Base-by-base conservation (phyloP, 1,284 basidiomycete species). In the Cutaneotrichosporon arboriforme region DNA sequence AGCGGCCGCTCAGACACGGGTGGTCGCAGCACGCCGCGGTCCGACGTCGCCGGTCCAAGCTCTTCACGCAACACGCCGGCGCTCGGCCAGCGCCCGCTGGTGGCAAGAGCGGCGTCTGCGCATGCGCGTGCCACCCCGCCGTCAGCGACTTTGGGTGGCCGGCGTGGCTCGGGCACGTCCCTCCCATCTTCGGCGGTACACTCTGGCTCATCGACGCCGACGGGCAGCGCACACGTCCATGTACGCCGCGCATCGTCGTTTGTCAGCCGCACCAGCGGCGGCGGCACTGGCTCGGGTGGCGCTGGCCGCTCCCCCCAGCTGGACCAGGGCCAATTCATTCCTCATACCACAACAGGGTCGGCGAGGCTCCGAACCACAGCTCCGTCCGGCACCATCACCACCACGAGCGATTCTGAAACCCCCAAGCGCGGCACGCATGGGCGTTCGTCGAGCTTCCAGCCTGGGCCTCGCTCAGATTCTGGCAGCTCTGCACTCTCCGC, bases 401-500 rank as follows among this genome's bases (percentile, higher is more conserved):
- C 33, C 18, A 18, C 43, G 4, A 45, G 33, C 18, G 43, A 35
- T 18, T 45, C 43, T 9, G 43, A 45, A 17, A 33, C 33, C 12
- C 43, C 12, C 3, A 7, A 5, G 17, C 43, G 43, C 17, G 31
- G 31, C 7, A 33, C 15, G 14, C 43, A 45, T 35, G 43, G 33
- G 12, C 43, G 43, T 5, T 21, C 43, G 4, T 17, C 31, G 5
- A 35, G 31, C 13, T 45, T 45, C 31, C 33, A 33, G 14, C 33
- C 43, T 45, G 43, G 33, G 3, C 43, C 43, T 21, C 43, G 43
- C 26, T 45, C 43, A n/a, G 43, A 45, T 33, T 45, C 43, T 31
- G 34, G 43, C 33, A 45, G 34, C 33, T 45, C 43, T 34, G 31
- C 33, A 45, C 43, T 45, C 9, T 45, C 43, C n/a, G 13, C 49